Evolutionary conservation across 208 protist genomes (phyloP).

Genomic region (Crithidia mellificae): DNA sequence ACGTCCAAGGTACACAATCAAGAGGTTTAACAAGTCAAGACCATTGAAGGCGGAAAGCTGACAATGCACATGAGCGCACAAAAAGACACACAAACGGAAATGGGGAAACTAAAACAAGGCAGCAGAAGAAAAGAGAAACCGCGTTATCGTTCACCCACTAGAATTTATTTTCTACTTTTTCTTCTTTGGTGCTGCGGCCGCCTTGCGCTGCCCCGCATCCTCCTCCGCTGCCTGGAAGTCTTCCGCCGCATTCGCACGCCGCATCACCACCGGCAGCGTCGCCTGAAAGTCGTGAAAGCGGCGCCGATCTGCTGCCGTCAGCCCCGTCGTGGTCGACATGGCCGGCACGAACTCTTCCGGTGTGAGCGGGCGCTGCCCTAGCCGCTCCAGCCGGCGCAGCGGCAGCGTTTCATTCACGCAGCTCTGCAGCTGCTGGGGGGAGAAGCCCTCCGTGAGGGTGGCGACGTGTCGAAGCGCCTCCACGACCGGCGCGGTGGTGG

Average conservation of each 20-base stretch:
- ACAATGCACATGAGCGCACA: too few species aligned
- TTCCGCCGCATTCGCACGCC: constrained; percentile 64
- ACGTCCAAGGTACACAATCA: too few species aligned
- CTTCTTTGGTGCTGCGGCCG: constrained; percentile 13
- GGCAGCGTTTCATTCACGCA: constrained; percentile 70
- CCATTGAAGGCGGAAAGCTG: too few species aligned
- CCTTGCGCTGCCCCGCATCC: constrained; percentile 48
- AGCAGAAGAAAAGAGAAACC: background rate
- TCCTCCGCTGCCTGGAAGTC: constrained; percentile 78
- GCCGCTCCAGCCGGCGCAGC: constrained; percentile 66
- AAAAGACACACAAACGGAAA: too few species aligned
- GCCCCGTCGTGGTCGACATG: constrained; percentile 49
- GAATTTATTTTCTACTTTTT: too few species aligned
- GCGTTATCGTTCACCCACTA: too few species aligned
- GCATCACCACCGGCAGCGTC: constrained; percentile 65
- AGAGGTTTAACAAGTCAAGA: too few species aligned
- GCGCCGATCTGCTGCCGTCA: constrained; percentile 55
- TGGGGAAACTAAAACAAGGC: background rate
- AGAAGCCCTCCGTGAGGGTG: constrained; percentile 76
- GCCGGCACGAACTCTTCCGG: constrained; percentile 80
- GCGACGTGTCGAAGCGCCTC: constrained; percentile 69
- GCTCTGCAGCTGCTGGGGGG: constrained; percentile 55
- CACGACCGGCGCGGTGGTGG: constrained; percentile 10
- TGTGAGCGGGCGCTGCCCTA: constrained; percentile 63
- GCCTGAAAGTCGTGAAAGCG: constrained; percentile 68